Conservation (phyloP, 73 alveolate species). For the Tetrahymena borealis region DNA sequence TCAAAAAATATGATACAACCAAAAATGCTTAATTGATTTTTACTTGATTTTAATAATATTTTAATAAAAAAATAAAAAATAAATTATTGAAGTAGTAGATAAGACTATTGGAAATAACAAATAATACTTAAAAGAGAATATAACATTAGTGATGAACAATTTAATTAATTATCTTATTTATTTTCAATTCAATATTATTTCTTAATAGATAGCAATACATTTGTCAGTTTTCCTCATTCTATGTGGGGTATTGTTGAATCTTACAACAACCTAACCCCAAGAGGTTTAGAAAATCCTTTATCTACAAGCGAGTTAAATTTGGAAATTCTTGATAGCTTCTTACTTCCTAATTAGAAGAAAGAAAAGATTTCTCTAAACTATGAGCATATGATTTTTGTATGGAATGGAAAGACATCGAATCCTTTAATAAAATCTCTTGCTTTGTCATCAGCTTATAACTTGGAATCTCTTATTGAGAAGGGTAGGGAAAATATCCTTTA, state of each 20-base stretch:
- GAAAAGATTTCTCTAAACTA: conserved; percentile 53
- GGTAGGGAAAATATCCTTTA: conserved; percentile 57
- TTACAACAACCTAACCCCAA: conserved; percentile 90
- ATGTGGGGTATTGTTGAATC: conserved; percentile 92
- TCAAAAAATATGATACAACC: too few relatives aligned
- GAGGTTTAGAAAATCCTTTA: conserved; percentile 84
- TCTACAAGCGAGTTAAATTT: conserved; percentile 54
- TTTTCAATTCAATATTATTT: neutral
- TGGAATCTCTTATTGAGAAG: conserved; percentile 58
- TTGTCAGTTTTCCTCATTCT: conserved; percentile 59
- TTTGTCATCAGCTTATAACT: conserved; percentile 86
- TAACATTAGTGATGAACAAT: too few relatives aligned
- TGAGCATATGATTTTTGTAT: conserved; percentile 91
- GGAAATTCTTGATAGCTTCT: conserved; percentile 3
- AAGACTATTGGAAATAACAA: too few relatives aligned
- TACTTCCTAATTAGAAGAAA: conserved; percentile 34
- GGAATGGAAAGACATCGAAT: conserved; percentile 95
- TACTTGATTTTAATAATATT: too few relatives aligned
- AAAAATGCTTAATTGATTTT: too few relatives aligned
- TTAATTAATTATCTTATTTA: neutral
- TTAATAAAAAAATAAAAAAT: too few relatives aligned
- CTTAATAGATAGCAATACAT: conserved; percentile 44
- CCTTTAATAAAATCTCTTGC: conserved; percentile 85
- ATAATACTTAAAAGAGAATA: too few relatives aligned
- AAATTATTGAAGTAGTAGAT: too few relatives aligned